Percentiles rank a stretch among this genome's conserved stretches.
These are phyloP conservation scores for Fusarium sp. DNA, from an alignment of 2,329 filamentous ascomycete genomes.

Conservation along the genomic window DNA sequence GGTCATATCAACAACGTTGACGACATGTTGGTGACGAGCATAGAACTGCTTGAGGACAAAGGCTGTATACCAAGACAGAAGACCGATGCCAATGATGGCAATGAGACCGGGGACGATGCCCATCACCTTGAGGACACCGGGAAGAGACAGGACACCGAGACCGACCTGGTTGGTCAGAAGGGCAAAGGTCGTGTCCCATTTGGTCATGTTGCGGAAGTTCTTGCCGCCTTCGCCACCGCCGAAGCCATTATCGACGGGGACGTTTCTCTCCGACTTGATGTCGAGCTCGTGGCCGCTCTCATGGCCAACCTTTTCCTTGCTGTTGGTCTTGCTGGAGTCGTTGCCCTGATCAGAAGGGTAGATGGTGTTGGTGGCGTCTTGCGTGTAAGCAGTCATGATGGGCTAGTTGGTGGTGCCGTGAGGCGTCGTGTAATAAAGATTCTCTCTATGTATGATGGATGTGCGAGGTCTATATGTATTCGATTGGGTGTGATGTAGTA, in stretches of 20 bases:
- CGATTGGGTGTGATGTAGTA: neutral
- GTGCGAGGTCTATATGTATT: conserved; percentile 1
- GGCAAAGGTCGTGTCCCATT: conserved; percentile 48
- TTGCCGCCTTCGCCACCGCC: conserved; percentile 44
- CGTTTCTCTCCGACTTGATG: conserved; percentile 28
- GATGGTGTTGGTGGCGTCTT: conserved; percentile 36
- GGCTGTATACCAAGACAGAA: conserved; percentile 72
- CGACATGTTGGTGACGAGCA: conserved; percentile 72
- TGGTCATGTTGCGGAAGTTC: conserved; percentile 47
- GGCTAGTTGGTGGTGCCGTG: neutral
- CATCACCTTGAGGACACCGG: conserved; percentile 74
- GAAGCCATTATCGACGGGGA: conserved; percentile 43
- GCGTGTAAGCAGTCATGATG: conserved; percentile 33
- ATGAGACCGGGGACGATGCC: conserved; percentile 76
- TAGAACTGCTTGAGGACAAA: conserved; percentile 71
- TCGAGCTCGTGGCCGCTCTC: conserved; percentile 27
- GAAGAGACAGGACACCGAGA: conserved; percentile 71
- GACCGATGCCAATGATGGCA: conserved; percentile 71
- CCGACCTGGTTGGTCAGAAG: conserved; percentile 50
- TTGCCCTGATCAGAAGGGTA: conserved; percentile 41
- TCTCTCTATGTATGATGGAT: neutral
- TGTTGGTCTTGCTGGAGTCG: conserved; percentile 41
- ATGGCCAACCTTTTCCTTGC: conserved; percentile 40
- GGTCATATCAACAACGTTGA: conserved; percentile 78
- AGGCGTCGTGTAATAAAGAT: neutral